Percentiles rank a stretch among this genome's conserved stretches.
phyloP scores from a whole-genome alignment of 345 rosid genomes.

The Kandelia obovata region DNA sequence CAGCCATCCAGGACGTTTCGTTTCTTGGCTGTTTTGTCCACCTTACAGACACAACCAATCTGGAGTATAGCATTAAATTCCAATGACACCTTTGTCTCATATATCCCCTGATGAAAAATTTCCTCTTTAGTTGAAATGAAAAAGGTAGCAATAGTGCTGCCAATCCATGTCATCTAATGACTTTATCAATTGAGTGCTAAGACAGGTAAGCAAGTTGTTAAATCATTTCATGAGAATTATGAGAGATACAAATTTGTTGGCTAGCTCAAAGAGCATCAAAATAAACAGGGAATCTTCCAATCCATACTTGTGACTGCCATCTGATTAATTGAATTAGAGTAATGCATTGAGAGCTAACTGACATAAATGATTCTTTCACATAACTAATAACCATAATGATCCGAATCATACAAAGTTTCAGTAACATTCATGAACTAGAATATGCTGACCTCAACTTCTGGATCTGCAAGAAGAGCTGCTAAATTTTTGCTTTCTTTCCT shows the following conservation, averaged over 20 bases:
- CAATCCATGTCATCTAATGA: too few relatives aligned
- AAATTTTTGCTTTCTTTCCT: constrained; percentile 65
- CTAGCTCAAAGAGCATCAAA: neutral
- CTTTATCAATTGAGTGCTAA: neutral
- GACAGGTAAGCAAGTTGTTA: neutral
- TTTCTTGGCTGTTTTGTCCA: constrained; percentile 61
- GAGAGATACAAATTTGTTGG: neutral
- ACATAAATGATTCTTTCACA: neutral
- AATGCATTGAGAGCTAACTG: neutral
- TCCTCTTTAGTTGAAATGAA: constrained; percentile 15
- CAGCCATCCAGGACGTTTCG: constrained; percentile 74
- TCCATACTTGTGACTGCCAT: neutral
- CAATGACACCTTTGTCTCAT: constrained; percentile 73
- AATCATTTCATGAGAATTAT: neutral
- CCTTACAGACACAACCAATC: constrained; percentile 92
- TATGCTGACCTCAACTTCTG: constrained; percentile 79
- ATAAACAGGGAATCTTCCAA: neutral
- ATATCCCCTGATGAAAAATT: constrained; percentile 67
- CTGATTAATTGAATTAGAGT: constrained; percentile 3
- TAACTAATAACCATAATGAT: neutral
- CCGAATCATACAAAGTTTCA: neutral
- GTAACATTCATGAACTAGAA: neutral
- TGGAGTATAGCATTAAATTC: constrained; percentile 77
- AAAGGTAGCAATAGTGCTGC: neutral
- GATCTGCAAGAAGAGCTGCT: constrained; percentile 86